Base-by-base conservation (phyloP, 1,284 basidiomycete genomes). In the Porodaedalea pini region DNA sequence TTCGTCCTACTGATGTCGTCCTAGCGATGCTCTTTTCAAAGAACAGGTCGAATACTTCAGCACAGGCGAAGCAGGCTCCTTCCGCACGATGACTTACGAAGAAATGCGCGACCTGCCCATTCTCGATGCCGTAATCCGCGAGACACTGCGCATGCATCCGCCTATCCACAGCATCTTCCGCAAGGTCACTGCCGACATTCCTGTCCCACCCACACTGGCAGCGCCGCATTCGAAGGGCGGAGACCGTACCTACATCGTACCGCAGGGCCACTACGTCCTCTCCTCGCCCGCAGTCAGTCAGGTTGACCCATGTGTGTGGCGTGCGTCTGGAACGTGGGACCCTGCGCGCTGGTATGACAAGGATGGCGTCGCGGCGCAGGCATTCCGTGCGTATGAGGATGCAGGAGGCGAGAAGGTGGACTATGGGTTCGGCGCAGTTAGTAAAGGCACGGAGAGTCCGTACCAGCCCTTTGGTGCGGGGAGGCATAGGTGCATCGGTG, bases 401-500 rank as follows among this genome's bases (percentile, higher is more conserved):
- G 83, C 82, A 62, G 73, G 73, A 32, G 90, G 88, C 51, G 92
- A 95, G 71, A 93, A 92, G 76, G 80, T 97, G 59, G 95, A 99
- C 73, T 99, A 90, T 67, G 97, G 96, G 1, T 99, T 94, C 71
- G 97, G 96, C 54, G 83, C 83, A 66, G 92, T 96, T 43, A 91
- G 88, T 71, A 96, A 95, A 74, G 92, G 92, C 51, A 95, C 93
- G 11, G 90, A 93, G 61, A 90, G 86, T 61, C 85, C 86, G 31
- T 98, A 98, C 70, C 88, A 96, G 69, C 97, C 96, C 1, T 99
- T 99, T 68, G 97, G 96, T 57, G 95, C 96, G 45, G 96, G 94
- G 25, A 80, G 92, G 64, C 94, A 98, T 74, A 78, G 94, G 59
- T 98, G 95, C 72, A 95, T 97, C 63, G 94, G 94, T 62, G 94